Conservation (phyloP, 495 filamentous ascomycete species). For the Aspergillus carlsbadensis region DNA sequence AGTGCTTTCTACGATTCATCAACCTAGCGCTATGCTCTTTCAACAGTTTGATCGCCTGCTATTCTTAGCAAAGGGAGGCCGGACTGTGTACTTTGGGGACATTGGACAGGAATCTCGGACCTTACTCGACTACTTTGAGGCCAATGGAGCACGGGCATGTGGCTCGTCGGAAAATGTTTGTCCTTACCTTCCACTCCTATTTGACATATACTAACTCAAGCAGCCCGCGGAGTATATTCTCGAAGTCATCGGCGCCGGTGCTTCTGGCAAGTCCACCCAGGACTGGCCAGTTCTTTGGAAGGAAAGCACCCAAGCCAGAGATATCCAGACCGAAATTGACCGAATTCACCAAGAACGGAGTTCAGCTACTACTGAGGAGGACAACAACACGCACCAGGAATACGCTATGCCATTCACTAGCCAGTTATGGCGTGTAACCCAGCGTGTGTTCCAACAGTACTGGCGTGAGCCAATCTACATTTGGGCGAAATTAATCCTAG, state of each 20-base stretch:
- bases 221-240: conserved; percentile 90
- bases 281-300: conserved; percentile 82
- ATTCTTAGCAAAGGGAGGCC: conserved; percentile 77
- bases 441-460: conserved; percentile 51
- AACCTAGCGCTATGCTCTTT: conserved; percentile 88
- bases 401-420: conserved; percentile 52
- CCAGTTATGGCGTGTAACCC: conserved; percentile 51
- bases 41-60: conserved; percentile 89
- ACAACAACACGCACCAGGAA: conserved; percentile 28
- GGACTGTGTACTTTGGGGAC: conserved; percentile 87
- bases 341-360: conserved; percentile 55
- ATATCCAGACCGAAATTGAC: conserved; percentile 64
- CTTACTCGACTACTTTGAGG: conserved; percentile 74
- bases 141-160: conserved; percentile 68
- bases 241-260: conserved; percentile 64
- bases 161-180: conserved; percentile 75
- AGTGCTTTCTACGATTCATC: conserved; percentile 91
- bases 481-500: conserved; percentile 53
- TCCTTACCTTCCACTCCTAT: neutral
- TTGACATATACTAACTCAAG: conserved; percentile 13
- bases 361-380: conserved; percentile 19
- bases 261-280: conserved; percentile 66
- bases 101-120: conserved; percentile 73
- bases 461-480: conserved; percentile 61
- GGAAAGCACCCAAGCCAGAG: conserved; percentile 62